Evolutionary conservation across 106 monocot species (phyloP).

Genomic region (Apostasia ramifera): DNA sequence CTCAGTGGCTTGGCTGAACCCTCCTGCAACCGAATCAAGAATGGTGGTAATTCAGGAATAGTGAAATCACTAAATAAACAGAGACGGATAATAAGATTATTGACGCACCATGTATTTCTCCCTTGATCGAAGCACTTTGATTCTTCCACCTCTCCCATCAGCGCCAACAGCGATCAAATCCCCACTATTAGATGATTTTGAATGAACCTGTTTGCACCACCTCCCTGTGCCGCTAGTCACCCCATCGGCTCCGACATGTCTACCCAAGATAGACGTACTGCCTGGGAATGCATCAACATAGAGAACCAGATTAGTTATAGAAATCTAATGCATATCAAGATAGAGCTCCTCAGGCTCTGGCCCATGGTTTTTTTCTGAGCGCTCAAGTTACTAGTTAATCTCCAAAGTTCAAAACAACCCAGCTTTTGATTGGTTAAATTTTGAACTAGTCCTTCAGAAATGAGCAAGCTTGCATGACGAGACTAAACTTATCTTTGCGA

Average conservation of each 20-base stretch:
- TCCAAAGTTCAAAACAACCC: too few relatives aligned
- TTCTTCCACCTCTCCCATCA: conserved; percentile 64
- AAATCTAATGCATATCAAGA: too few relatives aligned
- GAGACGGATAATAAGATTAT: background rate
- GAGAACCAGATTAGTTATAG: too few relatives aligned
- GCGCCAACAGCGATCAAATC: conserved; percentile 55
- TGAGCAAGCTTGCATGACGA: too few relatives aligned
- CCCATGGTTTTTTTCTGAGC: too few relatives aligned
- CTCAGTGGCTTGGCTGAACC: conserved; percentile 12
- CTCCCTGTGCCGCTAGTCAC: conserved; percentile 30
- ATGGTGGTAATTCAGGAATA: too few relatives aligned
- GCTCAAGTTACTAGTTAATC: too few relatives aligned
- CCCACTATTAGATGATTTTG: conserved; percentile 14
- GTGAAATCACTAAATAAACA: background rate
- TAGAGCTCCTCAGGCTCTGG: too few relatives aligned
- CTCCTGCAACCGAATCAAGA: conserved; percentile 20
- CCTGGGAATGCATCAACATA: background rate
- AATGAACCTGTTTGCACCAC: conserved; percentile 33
- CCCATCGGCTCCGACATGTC: conserved; percentile 17
- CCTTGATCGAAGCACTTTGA: conserved; percentile 48
- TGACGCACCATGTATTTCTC: conserved; percentile 25
- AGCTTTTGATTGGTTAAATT: too few relatives aligned
- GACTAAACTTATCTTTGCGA: too few relatives aligned
- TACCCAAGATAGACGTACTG: conserved; percentile 10
- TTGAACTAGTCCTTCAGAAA: too few relatives aligned